phyloP scores from a whole-genome alignment of 2,329 filamentous ascomycete genomes.

The Cordyceps pruinosa region DNA sequence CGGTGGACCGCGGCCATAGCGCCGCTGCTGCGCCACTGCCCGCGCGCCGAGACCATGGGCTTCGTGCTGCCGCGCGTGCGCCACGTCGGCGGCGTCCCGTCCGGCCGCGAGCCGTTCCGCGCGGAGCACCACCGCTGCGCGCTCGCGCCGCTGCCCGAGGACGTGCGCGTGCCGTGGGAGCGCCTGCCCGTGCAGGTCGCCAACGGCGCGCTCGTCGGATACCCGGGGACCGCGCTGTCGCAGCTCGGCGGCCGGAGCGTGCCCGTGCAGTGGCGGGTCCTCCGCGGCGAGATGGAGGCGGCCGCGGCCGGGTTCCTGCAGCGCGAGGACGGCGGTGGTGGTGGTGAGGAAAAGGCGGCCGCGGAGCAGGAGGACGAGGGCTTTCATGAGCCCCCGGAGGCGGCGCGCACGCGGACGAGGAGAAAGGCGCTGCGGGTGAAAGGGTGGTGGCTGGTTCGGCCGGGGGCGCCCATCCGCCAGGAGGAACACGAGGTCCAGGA shows the following conservation, averaged over 20 bases:
- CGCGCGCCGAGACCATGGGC: conserved; percentile 19
- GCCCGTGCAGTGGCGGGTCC: conserved; percentile 15
- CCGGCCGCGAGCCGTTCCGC: conserved; percentile 23
- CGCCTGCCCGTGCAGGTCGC: conserved; percentile 12
- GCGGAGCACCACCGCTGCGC: conserved; percentile 15
- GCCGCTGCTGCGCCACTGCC: conserved; percentile 20
- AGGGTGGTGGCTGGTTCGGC: conserved; percentile 20
- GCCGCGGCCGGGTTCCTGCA: conserved; percentile 14
- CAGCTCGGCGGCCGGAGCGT: conserved; percentile 6
- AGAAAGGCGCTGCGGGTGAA: background rate
- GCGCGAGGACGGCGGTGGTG: background rate
- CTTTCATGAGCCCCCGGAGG: no score
- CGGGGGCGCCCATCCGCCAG: conserved; percentile 14
- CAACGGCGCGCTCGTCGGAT: background rate
- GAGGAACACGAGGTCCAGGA: conserved; percentile 15
- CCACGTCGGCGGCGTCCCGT: conserved; percentile 21
- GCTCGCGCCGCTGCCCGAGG: conserved; percentile 17
- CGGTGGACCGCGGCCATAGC: conserved; percentile 19
- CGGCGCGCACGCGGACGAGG: no score
- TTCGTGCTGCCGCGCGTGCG: conserved; percentile 23
- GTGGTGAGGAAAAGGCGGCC: background rate
- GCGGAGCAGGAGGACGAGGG: background rate
- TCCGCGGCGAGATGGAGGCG: conserved; percentile 16
- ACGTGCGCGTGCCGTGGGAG: conserved; percentile 21
- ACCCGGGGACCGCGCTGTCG: background rate